phyloP scores from a whole-genome alignment of 352 stramenopile genomes.

The Pythium sp. region DNA sequence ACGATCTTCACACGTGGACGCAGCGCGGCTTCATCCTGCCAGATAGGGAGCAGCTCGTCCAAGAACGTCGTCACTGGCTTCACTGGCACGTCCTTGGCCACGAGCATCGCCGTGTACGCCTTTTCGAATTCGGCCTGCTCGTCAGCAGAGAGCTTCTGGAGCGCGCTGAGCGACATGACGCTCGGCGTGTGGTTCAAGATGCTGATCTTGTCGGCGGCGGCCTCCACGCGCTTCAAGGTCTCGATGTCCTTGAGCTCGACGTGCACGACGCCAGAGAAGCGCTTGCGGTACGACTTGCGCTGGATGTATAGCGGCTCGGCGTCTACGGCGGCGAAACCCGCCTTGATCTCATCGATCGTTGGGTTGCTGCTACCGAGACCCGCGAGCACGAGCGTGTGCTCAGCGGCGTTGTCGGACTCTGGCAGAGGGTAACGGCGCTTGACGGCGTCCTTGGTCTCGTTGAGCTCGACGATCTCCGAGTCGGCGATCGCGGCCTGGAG shows the following conservation, averaged over 20 bases:
- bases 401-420: constrained; percentile 52
- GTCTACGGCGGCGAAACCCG: constrained; percentile 49
- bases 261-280: constrained; percentile 69
- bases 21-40: constrained; percentile 62
- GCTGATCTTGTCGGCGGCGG: constrained; percentile 44
- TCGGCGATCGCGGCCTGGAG: constrained; percentile 65
- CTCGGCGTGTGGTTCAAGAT: constrained; percentile 62
- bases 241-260: constrained; percentile 71
- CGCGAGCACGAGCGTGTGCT: constrained; percentile 71
- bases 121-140: constrained; percentile 85
- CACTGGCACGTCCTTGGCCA: constrained; percentile 76
- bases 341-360: constrained; percentile 82
- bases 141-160: constrained; percentile 61
- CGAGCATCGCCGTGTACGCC: constrained; percentile 72
- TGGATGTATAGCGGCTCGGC: constrained; percentile 69
- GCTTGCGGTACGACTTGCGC: constrained; percentile 68
- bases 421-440: constrained; percentile 72
- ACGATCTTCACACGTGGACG: constrained; percentile 72
- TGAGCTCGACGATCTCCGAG: constrained; percentile 81
- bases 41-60: constrained; percentile 67
- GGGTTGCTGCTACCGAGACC: constrained; percentile 57
- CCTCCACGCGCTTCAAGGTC: constrained; percentile 47
- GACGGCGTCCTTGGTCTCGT: constrained; percentile 69
- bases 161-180: constrained; percentile 51
- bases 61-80: constrained; percentile 73